phyloP scores from a whole-genome alignment of 2,329 filamentous ascomycete genomes.

The Orbilia quercus region DNA sequence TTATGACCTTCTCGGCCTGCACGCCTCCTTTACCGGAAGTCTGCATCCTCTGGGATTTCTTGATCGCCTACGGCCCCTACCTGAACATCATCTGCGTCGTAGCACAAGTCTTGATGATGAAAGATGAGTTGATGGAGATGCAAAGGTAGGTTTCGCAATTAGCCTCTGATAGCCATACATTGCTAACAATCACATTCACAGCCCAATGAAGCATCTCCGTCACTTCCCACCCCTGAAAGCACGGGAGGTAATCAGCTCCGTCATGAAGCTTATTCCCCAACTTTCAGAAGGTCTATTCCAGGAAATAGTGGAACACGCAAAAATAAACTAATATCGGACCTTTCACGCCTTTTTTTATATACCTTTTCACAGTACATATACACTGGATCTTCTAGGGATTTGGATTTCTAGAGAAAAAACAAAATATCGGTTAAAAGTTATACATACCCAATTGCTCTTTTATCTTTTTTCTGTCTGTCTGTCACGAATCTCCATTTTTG shows the following conservation, averaged over 20 bases:
- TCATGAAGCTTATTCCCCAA: slow-evolving; percentile 87
- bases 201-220: slow-evolving; percentile 90
- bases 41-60: slow-evolving; percentile 91
- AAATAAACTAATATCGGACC: slow-evolving; percentile 65
- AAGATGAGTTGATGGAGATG: slow-evolving; percentile 83
- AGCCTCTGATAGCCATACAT: background rate
- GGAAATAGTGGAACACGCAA: slow-evolving; percentile 88
- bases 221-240: slow-evolving; percentile 87
- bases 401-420: slow-evolving; percentile 24
- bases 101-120: slow-evolving; percentile 88
- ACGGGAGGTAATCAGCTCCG: slow-evolving; percentile 78
- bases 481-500: background rate
- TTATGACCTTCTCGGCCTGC: slow-evolving; percentile 92
- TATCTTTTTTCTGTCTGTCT: slow-evolving; percentile 14
- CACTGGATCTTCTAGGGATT: slow-evolving; percentile 8
- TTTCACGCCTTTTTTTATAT: background rate
- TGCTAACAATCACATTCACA: slow-evolving; percentile 64
- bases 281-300: slow-evolving; percentile 91
- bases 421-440: slow-evolving; percentile 28
- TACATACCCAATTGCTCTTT: slow-evolving; percentile 38
- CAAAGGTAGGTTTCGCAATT: slow-evolving; percentile 73
- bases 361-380: slow-evolving; percentile 27
- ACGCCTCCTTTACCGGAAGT: slow-evolving; percentile 95
- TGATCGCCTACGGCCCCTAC: slow-evolving; percentile 95
- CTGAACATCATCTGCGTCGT: slow-evolving; percentile 97